Base-by-base conservation (phyloP, 2,329 filamentous ascomycete species). In the Microcera coccophila region DNA sequence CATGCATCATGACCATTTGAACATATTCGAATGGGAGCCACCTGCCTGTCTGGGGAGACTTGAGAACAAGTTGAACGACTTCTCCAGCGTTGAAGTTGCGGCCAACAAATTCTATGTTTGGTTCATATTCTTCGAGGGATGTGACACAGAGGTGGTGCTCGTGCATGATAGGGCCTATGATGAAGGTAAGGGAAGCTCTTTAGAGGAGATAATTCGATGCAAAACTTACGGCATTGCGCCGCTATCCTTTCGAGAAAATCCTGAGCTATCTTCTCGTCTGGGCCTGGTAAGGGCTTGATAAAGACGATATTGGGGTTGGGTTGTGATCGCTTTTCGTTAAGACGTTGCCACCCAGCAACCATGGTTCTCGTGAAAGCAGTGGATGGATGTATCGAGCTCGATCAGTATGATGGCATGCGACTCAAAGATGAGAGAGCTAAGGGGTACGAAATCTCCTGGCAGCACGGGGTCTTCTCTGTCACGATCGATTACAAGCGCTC, bases 1-100 rank as follows among this genome's bases (percentile, higher is more conserved):
- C 87, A 62, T 95, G 89, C 80, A 94, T 90, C 89, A 95, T 94
- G 52, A 94, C 87, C 86, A 93, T 91, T 65, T 93, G 87, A 14
- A 95, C 86, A 59, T 90, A 89, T 48, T 81, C 74, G 59, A 93
- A 90, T 0, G 87, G 85, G 17, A 95, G 71, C 89, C 89, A 95
- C 45, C 70, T 76, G 19, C 79, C 79, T 1, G 75, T 77, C 4
- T 68, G 71, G 0, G 74, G 76, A 1, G 85, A 80, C 54, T 84
- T 84, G 19, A 95, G 75, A 1, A 95, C 89, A 1, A 95, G 75
- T 66, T 95, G 88, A 38, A 95, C 81, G 26, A 91, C 84, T 62
- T 94, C 89, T 24, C 89, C 90, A 7, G 84, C 85, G 54, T 95
- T 95, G 73, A 95, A 94, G 61, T 95, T 94, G 42, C 89, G 85